Conservation (phyloP, 805 yeast genomes). For the Candida berthetii region DNA sequence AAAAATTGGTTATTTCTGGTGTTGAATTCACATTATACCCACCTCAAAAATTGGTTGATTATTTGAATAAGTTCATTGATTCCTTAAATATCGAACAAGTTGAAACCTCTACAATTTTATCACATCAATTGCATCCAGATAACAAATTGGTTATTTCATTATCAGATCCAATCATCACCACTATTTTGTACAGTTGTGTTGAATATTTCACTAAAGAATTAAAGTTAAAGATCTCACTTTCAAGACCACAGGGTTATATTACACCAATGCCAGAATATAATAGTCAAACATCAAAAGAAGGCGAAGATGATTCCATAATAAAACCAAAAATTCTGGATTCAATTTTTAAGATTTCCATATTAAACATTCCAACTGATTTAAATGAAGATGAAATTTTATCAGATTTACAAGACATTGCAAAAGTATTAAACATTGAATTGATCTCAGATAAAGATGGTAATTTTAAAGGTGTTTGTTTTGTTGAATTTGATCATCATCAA, state of each 20-base stretch:
- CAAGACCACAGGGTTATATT: constrained; percentile 42
- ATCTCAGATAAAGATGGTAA: constrained; percentile 40
- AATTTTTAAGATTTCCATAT: constrained; percentile 38
- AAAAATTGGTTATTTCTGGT: constrained; percentile 22
- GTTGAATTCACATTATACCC: constrained; percentile 23
- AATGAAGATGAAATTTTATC: constrained; percentile 38
- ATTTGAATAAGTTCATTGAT: constrained; percentile 37
- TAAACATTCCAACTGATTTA: constrained; percentile 35
- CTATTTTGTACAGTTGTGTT: constrained; percentile 41
- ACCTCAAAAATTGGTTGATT: constrained; percentile 33
- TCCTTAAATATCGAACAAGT: constrained; percentile 37
- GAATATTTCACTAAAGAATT: constrained; percentile 26
- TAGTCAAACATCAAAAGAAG: constrained; percentile 9
- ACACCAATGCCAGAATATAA: constrained; percentile 21
- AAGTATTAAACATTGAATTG: constrained; percentile 33
- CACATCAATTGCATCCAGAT: constrained; percentile 25
- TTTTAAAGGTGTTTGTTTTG: constrained; percentile 56
- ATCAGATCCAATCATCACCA: constrained; percentile 44
- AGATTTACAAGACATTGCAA: constrained; percentile 33
- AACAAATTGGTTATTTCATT: constrained; percentile 43
- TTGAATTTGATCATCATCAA: constrained; percentile 26
- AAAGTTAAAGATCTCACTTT: constrained; percentile 23
- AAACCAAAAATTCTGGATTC: constrained; percentile 28
- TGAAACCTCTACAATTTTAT: constrained; percentile 28
- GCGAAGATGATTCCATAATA: constrained; percentile 20